Evolutionary conservation across 306 rosid species (phyloP).

Genomic region (Vigna reflexopilosa): DNA sequence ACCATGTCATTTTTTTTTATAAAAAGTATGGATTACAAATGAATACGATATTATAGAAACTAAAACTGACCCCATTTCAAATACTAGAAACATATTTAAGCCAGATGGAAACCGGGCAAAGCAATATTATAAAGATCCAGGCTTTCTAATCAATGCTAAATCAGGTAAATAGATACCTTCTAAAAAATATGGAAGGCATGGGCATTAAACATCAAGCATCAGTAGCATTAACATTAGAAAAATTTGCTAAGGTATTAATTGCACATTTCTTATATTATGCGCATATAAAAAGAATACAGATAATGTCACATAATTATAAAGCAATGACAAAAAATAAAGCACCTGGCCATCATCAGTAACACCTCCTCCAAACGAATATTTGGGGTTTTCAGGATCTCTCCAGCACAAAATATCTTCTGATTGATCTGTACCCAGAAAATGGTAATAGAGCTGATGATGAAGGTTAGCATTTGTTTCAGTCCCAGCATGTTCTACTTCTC

Average conservation of each 20-base stretch:
- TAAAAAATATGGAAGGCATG: background rate
- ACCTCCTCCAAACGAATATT: conserved; percentile 60
- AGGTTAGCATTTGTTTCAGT: conserved; percentile 88
- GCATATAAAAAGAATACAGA: conserved; percentile 20
- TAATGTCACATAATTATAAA: conserved; percentile 28
- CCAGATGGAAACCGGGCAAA: conserved; percentile 17
- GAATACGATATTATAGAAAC: background rate
- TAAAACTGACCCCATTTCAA: background rate
- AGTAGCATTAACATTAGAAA: conserved; percentile 5
- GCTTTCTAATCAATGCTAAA: conserved; percentile 37
- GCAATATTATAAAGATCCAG: conserved; percentile 24
- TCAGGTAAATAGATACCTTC: conserved; percentile 11
- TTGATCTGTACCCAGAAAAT: conserved; percentile 86
- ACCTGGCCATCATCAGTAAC: conserved; percentile 95
- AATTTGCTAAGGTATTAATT: conserved; percentile 21
- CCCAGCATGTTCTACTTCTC: conserved; percentile 81
- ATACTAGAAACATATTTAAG: background rate
- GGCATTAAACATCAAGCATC: conserved; percentile 11
- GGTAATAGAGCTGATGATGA: conserved; percentile 82
- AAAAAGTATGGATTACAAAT: no score
- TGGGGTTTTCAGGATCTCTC: conserved; percentile 86
- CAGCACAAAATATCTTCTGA: conserved; percentile 87
- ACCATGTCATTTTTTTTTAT: no score
- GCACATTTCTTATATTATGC: conserved; percentile 22
- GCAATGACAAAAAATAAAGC: conserved; percentile 31